Base-by-base conservation (phyloP, 2,329 filamentous ascomycete genomes). In the Hypoxylon sp. region DNA sequence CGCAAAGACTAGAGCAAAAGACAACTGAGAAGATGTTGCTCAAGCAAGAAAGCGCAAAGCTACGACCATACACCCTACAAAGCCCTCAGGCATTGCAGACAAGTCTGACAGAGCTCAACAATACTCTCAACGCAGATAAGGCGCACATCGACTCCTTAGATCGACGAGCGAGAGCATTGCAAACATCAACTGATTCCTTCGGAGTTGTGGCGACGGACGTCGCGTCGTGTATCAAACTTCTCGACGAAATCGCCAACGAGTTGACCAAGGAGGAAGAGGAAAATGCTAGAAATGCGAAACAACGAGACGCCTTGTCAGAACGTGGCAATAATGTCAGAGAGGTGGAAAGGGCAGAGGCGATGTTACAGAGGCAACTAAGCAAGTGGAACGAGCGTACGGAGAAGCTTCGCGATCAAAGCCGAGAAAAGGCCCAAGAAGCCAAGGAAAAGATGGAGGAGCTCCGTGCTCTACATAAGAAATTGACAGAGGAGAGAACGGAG, bases 121-220 rank as follows among this genome's bases (percentile, higher is more conserved):
- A 93, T 75, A 93, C 90, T 52, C 85, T 98, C 58, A 87, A 87
- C 71, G 86, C 86, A 54, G 94, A 98, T 79, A 95, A 95, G 77
- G 84, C 89, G 9, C 92, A 95, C 67, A 97, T 98, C 68, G 95
- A 98, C 76, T 85, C 90, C 1, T 87, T 98, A 48, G 96, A 99
- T 79, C 90, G 93, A 71, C 88, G 95, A 61, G 90, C 92, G n/a
- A 88, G 96, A 67, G 95, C 94, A 0, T 84, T 99, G 22, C 94
- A 98, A 77, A 98, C 95, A 0, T 97, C 93, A 6, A 90, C 91
- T 2, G 95, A 98, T 79, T 95, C 94, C 0, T 98, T 98, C 78
- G 86, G 88, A 3, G 90, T 97, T 0, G 93, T 98, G 0, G 86
- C 91, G 8, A 88, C 91, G 10, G 96, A 99, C 76, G 94, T 99